Percentiles rank a stretch among this genome's conserved stretches.
Evolutionary conservation across 1,284 basidiomycete species (phyloP).

Genomic region (Tremellales sp.): DNA sequence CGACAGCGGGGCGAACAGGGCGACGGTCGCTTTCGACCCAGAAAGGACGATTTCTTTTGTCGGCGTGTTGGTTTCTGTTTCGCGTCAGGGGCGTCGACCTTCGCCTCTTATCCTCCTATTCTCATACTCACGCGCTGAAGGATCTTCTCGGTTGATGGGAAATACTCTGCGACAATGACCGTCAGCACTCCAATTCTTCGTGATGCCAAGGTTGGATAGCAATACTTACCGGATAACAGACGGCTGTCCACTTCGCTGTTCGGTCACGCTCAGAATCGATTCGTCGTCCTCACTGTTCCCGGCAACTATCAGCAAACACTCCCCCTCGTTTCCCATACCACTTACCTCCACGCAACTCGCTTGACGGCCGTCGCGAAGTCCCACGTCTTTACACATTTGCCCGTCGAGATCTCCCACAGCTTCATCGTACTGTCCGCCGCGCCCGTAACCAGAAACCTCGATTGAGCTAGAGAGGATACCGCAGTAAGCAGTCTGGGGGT

Average conservation of each 20-base stretch:
- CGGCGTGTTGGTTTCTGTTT: slow-evolving; percentile 71
- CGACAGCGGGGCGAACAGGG: slow-evolving; percentile 78
- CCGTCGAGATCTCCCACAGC: slow-evolving; percentile 85
- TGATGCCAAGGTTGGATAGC: not conserved
- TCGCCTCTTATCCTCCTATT: not conserved
- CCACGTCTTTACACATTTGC: slow-evolving; percentile 89
- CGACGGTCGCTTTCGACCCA: slow-evolving; percentile 92
- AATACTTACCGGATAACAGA: slow-evolving; percentile 39
- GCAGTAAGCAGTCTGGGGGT: not conserved
- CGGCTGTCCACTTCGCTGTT: slow-evolving; percentile 90
- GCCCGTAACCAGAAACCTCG: slow-evolving; percentile 82
- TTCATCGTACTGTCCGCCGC: slow-evolving; percentile 82
- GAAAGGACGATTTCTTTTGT: slow-evolving; percentile 76
- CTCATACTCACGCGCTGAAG: slow-evolving; percentile 61
- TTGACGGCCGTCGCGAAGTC: slow-evolving; percentile 98
- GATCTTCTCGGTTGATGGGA: slow-evolving; percentile 76
- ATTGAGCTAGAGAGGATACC: slow-evolving; percentile 59
- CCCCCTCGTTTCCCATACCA: not conserved
- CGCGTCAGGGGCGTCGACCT: not conserved
- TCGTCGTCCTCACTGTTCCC: slow-evolving; percentile 69
- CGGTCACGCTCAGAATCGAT: slow-evolving; percentile 86
- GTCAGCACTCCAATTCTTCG: slow-evolving; percentile 59
- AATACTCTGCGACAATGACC: slow-evolving; percentile 63
- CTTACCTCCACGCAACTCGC: slow-evolving; percentile 64
- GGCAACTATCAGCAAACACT: not conserved